A percentile compares a stretch with the other conserved stretches of the same genome.
Evolutionary conservation across 2,329 filamentous ascomycete genomes (phyloP).

Genomic region (Diaporthe humulicola): DNA sequence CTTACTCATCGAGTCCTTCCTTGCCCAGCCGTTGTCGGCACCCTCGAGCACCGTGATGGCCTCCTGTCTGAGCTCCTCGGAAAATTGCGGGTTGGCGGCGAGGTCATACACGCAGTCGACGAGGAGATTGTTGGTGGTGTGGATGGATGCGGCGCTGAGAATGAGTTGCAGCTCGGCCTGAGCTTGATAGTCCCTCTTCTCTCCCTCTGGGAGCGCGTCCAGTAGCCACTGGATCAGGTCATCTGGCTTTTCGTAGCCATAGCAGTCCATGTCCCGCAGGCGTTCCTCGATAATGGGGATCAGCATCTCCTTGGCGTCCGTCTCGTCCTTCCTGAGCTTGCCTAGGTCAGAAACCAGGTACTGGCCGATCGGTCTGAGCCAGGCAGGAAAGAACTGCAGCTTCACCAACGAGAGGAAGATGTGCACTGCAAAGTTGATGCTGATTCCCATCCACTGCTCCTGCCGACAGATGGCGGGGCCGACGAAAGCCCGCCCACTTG

Average conservation of each 20-base stretch:
- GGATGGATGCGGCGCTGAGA: slow-evolving; percentile 58
- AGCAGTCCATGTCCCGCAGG: slow-evolving; percentile 55
- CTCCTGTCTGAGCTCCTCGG: slow-evolving; percentile 63
- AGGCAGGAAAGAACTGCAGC: slow-evolving; percentile 65
- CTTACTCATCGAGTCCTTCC: slow-evolving; percentile 58
- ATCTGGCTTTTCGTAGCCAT: slow-evolving; percentile 54
- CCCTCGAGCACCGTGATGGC: slow-evolving; percentile 56
- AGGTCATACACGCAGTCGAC: slow-evolving; percentile 66
- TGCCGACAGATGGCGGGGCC: slow-evolving; percentile 63
- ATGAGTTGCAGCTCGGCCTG: slow-evolving; percentile 61
- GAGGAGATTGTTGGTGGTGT: slow-evolving; percentile 59
- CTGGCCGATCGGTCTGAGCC: slow-evolving; percentile 61
- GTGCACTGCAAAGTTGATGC: slow-evolving; percentile 64
- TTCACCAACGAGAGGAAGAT: slow-evolving; percentile 62
- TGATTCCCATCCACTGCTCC: slow-evolving; percentile 66
- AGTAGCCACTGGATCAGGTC: slow-evolving; percentile 62
- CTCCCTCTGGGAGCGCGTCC: slow-evolving; percentile 54
- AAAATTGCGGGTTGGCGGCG: slow-evolving; percentile 59
- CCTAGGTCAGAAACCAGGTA: slow-evolving; percentile 61
- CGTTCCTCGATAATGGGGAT: slow-evolving; percentile 61
- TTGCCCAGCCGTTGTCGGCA: slow-evolving; percentile 55
- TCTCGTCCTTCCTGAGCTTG: slow-evolving; percentile 59
- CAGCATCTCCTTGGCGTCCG: slow-evolving; percentile 57
- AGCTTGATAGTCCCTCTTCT: slow-evolving; percentile 53
- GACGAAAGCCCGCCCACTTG: slow-evolving; percentile 68